A percentile compares a stretch with the other conserved stretches of the same genome.
Conservation (phyloP, 192 early-diverging fungal genomes). For the Umbelopsis sp. region DNA sequence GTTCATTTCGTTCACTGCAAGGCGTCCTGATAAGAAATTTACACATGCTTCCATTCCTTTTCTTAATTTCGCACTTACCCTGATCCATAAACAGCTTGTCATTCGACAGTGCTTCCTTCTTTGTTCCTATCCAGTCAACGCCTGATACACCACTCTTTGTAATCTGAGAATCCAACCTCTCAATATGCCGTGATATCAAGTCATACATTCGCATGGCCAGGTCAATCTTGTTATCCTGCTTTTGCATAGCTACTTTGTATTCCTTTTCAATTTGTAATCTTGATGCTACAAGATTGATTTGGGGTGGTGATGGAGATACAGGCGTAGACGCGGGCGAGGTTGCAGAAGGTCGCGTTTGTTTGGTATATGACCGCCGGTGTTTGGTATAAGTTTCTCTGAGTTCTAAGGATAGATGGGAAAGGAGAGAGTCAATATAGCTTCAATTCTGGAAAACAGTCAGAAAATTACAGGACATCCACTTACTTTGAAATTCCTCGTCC, state of each 20-base stretch:
- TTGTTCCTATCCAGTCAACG: slow-evolving; percentile 28
- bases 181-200: slow-evolving; percentile 46
- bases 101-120: neutral
- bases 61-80: neutral
- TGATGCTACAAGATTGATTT: slow-evolving; percentile 10
- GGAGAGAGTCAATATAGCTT: neutral
- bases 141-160: slow-evolving; percentile 32
- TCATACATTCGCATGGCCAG: slow-evolving; percentile 48
- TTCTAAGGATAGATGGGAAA: slow-evolving; percentile 25
- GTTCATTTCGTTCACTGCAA: neutral
- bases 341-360: slow-evolving; percentile 34
- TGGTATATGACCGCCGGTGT: slow-evolving; percentile 45
- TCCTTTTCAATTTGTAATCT: slow-evolving; percentile 42
- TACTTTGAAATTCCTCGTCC: slow-evolving; percentile 55
- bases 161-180: slow-evolving; percentile 39
- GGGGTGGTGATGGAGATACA: neutral
- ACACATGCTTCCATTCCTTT: neutral
- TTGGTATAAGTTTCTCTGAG: slow-evolving; percentile 40
- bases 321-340: slow-evolving; percentile 32
- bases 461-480: neutral
- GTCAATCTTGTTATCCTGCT: slow-evolving; percentile 58
- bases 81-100: slow-evolving; percentile 18
- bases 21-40: too few species aligned
- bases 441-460: neutral
- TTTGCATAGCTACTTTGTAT: slow-evolving; percentile 47